Percentiles rank a stretch among this genome's conserved stretches.
These are phyloP conservation scores for Fusarium sp. DNA, from an alignment of 2,329 filamentous ascomycete species.

Conservation along the genomic window DNA sequence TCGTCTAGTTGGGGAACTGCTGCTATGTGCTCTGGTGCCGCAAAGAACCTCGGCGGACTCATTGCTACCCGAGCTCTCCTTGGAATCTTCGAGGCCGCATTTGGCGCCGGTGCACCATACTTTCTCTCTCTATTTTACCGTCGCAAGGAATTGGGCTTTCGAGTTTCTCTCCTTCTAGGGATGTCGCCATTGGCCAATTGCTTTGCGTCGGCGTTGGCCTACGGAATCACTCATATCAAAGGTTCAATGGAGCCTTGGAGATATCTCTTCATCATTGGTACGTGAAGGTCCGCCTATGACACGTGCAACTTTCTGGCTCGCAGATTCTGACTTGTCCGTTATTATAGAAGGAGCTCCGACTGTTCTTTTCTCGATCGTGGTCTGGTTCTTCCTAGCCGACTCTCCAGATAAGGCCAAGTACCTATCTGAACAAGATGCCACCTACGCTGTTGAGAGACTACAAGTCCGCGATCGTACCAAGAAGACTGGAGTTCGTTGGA, in stretches of 20 bases:
- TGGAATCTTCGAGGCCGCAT: constrained; percentile 35
- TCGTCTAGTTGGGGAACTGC: constrained; percentile 30
- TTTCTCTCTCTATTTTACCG: constrained; percentile 32
- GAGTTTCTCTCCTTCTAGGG: constrained; percentile 21
- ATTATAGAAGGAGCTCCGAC: constrained; percentile 24
- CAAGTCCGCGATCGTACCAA: constrained; percentile 17
- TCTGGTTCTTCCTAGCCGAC: constrained; percentile 35
- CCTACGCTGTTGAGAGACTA: constrained; percentile 9
- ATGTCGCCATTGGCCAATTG: constrained; percentile 35
- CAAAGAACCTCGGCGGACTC: constrained; percentile 18
- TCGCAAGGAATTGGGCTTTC: constrained; percentile 28
- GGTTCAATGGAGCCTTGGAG: constrained; percentile 33
- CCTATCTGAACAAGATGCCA: constrained; percentile 9
- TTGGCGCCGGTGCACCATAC: constrained; percentile 37
- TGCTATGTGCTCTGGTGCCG: constrained; percentile 31
- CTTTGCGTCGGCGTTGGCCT: constrained; percentile 31
- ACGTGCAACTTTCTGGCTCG: background rate
- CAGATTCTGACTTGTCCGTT: background rate
- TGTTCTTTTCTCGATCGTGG: constrained; percentile 16
- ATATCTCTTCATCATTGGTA: constrained; percentile 13
- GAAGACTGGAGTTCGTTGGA: constrained; percentile 28
- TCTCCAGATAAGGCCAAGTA: constrained; percentile 23
- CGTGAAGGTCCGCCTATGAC: background rate
- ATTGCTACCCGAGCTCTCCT: constrained; percentile 22
- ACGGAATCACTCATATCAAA: constrained; percentile 26